A percentile compares a stretch with the other conserved stretches of the same genome.
Conservation (phyloP, 2,329 filamentous ascomycete genomes). For the Paraphoma sp. region DNA sequence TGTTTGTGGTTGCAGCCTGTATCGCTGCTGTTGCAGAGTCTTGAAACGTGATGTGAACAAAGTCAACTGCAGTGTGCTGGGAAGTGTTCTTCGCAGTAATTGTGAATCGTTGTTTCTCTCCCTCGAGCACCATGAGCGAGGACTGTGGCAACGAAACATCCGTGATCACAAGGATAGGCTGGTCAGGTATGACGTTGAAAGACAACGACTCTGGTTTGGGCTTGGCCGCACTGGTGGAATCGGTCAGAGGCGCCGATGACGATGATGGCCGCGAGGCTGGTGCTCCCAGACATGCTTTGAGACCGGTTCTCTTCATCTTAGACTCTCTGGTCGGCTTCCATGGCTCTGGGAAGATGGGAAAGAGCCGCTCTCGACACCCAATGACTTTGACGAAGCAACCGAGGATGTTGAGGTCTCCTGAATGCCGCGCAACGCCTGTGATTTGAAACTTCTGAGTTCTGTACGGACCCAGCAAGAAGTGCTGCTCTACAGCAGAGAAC, state of each 20-base stretch:
- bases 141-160: conserved; percentile 81
- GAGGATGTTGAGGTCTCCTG: conserved; percentile 74
- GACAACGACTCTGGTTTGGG: conserved; percentile 56
- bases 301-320: conserved; percentile 79
- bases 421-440: conserved; percentile 68
- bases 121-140: conserved; percentile 90
- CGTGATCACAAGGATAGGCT: conserved; percentile 79
- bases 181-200: conserved; percentile 78
- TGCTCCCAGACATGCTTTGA: conserved; percentile 56
- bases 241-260: conserved; percentile 30
- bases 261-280: conserved; percentile 54
- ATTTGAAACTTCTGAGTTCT: conserved; percentile 80
- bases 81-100: conserved; percentile 84
- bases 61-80: conserved; percentile 72
- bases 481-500: conserved; percentile 71
- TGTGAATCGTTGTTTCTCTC: conserved; percentile 78
- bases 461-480: conserved; percentile 77
- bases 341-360: conserved; percentile 79
- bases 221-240: conserved; percentile 27
- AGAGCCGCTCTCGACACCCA: conserved; percentile 81
- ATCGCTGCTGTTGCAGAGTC: conserved; percentile 84
- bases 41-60: conserved; percentile 86
- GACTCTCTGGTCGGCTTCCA: conserved; percentile 74
- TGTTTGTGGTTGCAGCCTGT: conserved; percentile 75
- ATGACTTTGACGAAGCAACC: conserved; percentile 81